These are phyloP conservation scores for Kwoniella sp. DNA, from an alignment of 768 basidiomycete species.

Conservation along the genomic window DNA sequence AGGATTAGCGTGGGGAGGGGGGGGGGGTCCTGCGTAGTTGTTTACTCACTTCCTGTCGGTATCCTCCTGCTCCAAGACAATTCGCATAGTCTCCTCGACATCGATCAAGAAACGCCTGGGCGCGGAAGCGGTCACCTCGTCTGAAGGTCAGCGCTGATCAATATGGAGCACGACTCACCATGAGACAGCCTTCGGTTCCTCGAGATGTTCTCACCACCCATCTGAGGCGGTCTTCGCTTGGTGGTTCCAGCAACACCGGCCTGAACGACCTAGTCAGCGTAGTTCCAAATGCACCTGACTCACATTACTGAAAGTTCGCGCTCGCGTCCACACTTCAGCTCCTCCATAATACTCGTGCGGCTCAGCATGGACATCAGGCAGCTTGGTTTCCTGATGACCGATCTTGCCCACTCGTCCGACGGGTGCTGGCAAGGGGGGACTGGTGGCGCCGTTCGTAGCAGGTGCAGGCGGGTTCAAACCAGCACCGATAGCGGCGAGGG, in stretches of 20 bases:
- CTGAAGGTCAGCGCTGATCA: constrained; percentile 28
- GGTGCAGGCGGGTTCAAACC: constrained; percentile 13
- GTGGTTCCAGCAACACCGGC: constrained; percentile 72
- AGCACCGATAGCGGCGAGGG: constrained; percentile 29
- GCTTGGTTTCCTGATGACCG: constrained; percentile 28
- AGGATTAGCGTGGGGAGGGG: constrained; percentile 23
- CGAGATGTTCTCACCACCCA: constrained; percentile 74
- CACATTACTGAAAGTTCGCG: constrained; percentile 86
- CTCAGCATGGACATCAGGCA: constrained; percentile 63
- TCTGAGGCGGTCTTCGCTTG: constrained; percentile 69
- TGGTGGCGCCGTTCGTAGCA: constrained; percentile 17
- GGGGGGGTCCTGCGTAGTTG: too few species aligned
- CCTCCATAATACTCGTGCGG: constrained; percentile 81
- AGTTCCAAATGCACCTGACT: constrained; percentile 42
- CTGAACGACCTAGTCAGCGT: constrained; percentile 57
- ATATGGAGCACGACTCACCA: constrained; percentile 56
- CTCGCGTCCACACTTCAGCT: constrained; percentile 73
- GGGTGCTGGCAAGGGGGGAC: not conserved
- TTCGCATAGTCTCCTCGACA: constrained; percentile 95
- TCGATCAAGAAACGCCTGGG: constrained; percentile 92
- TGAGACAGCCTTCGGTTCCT: constrained; percentile 83
- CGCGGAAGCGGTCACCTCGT: constrained; percentile 76
- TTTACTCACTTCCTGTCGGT: constrained; percentile 75
- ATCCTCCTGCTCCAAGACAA: constrained; percentile 96
- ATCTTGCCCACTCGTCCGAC: constrained; percentile 30